Evolutionary conservation across 176 grass and related monocot species (phyloP).

Genomic region (Typha latifolia): DNA sequence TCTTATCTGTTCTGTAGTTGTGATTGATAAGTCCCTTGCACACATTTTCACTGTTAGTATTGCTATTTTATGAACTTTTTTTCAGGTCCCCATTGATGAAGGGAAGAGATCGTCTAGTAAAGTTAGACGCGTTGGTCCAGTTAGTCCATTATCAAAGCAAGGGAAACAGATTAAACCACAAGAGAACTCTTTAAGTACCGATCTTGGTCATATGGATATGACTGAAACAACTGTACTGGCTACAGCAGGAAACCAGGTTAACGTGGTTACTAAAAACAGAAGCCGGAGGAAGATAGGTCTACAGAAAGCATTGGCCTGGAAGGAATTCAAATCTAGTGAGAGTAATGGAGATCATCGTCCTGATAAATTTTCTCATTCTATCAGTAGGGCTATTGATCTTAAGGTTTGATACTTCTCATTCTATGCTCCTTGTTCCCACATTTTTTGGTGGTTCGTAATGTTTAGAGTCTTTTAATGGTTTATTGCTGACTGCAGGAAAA

Average conservation of each 20-base stretch:
- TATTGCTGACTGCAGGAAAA: slow-evolving; percentile 45
- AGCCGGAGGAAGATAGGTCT: slow-evolving; percentile 64
- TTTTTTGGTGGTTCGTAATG: not conserved
- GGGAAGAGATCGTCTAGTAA: slow-evolving; percentile 49
- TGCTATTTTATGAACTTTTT: slow-evolving; percentile 14
- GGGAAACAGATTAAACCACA: slow-evolving; percentile 34
- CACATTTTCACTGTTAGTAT: no score
- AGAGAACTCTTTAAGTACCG: slow-evolving; percentile 39
- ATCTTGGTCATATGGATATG: slow-evolving; percentile 33
- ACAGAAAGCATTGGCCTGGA: slow-evolving; percentile 43
- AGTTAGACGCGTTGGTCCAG: slow-evolving; percentile 32
- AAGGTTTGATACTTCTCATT: slow-evolving; percentile 46
- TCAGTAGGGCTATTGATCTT: slow-evolving; percentile 37
- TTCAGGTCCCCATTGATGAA: slow-evolving; percentile 64
- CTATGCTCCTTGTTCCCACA: slow-evolving; percentile 5
- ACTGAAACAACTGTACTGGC: slow-evolving; percentile 26
- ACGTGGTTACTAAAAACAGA: slow-evolving; percentile 46
- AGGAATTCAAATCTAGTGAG: slow-evolving; percentile 47
- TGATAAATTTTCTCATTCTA: slow-evolving; percentile 36
- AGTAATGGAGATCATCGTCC: slow-evolving; percentile 26
- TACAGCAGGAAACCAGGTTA: slow-evolving; percentile 27
- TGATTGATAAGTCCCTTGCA: no score
- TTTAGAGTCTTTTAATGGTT: not conserved
- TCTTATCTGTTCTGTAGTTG: no score
- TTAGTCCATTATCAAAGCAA: slow-evolving; percentile 35